A percentile compares a stretch with the other conserved stretches of the same genome.
phyloP scores from a whole-genome alignment of 768 basidiomycete genomes.

The Phanerodontia chrysosporium region DNA sequence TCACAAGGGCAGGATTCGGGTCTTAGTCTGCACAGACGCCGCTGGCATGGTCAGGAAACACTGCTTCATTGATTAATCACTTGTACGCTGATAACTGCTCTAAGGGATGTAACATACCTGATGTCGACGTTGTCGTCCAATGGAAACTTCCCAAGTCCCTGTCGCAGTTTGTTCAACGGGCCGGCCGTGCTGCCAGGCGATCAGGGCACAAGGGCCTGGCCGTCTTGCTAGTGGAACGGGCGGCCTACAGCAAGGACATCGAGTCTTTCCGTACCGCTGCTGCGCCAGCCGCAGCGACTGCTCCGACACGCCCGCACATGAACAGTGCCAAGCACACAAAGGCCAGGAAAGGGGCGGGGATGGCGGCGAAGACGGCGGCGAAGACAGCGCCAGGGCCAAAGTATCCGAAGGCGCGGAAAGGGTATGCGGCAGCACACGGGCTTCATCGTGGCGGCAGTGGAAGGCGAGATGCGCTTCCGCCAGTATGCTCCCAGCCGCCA shows the following conservation, averaged over 20 bases:
- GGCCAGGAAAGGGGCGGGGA: too few species aligned
- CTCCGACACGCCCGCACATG: too few species aligned
- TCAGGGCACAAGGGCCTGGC: slow-evolving; percentile 12
- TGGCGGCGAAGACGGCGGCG: too few species aligned
- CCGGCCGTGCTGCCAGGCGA: slow-evolving; percentile 14
- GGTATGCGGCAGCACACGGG: too few species aligned
- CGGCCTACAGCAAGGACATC: slow-evolving; percentile 1
- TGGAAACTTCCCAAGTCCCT: slow-evolving; percentile 18
- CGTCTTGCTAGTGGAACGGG: slow-evolving; percentile 14
- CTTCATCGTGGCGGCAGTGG: too few species aligned
- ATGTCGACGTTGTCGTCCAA: slow-evolving; percentile 20
- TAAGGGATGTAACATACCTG: slow-evolving; percentile 21
- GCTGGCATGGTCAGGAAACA: slow-evolving; percentile 14
- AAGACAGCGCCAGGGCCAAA: too few species aligned
- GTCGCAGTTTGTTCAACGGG: slow-evolving; percentile 18
- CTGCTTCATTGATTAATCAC: background rate
- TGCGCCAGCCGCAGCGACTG: too few species aligned
- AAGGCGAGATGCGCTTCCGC: too few species aligned
- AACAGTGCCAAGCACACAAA: too few species aligned
- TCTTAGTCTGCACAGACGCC: slow-evolving; percentile 24
- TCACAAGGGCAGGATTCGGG: slow-evolving; percentile 11
- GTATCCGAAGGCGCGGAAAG: too few species aligned
- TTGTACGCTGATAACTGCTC: background rate
- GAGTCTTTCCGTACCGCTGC: too few species aligned
- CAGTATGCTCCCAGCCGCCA: too few species aligned